These are phyloP conservation scores for Zea mays DNA, from an alignment of 176 grass and related monocot species.

Conservation along the genomic window Zm-B73-REFERENCE-NAM-5.0 NC_050102.1:162621501-162622000, in stretches of 20 bases:
- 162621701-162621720: slow-evolving; percentile 96
- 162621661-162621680: slow-evolving; percentile 19
- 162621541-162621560: slow-evolving; percentile 96
- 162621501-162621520: slow-evolving; percentile 94
- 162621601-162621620: slow-evolving; percentile 18
- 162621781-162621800: slow-evolving; percentile 84
- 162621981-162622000: slow-evolving; percentile 22
- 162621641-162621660: slow-evolving; percentile 20
- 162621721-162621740: slow-evolving; percentile 99
- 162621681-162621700: slow-evolving; percentile 46
- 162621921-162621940: slow-evolving; percentile 15
- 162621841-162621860: slow-evolving; percentile 61
- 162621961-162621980: background rate
- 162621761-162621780: slow-evolving; percentile 90
- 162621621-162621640: slow-evolving; percentile 12
- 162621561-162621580: slow-evolving; percentile 92
- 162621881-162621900: slow-evolving; percentile 88
- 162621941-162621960: slow-evolving; percentile 11
- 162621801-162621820: slow-evolving; percentile 68
- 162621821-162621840: slow-evolving; percentile 44
- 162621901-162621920: slow-evolving; percentile 28
- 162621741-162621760: slow-evolving; percentile 98
- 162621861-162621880: slow-evolving; percentile 69
- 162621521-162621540: slow-evolving; percentile 99
- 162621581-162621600: slow-evolving; percentile 17